Conservation (phyloP, 2,329 filamentous ascomycete species). For the Talaromyces sp. region DNA sequence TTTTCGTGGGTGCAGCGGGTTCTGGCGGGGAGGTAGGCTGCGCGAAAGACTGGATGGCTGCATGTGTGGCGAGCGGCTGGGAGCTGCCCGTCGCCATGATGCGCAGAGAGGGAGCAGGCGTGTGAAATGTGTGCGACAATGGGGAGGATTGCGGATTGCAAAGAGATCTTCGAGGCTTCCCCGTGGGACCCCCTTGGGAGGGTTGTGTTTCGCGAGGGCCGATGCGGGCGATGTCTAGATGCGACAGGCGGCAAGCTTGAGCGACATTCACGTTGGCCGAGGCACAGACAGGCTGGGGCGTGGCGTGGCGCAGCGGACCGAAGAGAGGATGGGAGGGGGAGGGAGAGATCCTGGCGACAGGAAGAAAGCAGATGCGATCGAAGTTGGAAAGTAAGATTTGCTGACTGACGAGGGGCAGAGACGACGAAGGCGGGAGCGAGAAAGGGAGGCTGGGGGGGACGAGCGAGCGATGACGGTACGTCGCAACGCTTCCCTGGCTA, state of each 20-base stretch:
- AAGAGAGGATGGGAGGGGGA: neutral
- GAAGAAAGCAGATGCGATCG: neutral
- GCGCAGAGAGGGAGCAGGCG: neutral
- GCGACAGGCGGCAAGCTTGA: neutral
- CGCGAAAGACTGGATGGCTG: constrained; percentile 26
- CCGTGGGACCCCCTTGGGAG: neutral
- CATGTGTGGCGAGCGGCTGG: constrained; percentile 27
- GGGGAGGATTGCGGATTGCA: neutral
- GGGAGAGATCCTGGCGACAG: no score
- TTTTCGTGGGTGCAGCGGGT: constrained; percentile 72
- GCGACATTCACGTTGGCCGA: neutral
- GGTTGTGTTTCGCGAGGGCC: neutral
- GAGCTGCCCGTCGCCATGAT: constrained; percentile 34
- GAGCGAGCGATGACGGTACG: no score
- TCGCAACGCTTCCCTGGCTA: no score
- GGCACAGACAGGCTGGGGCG: neutral
- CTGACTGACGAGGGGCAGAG: neutral
- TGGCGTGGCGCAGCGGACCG: neutral
- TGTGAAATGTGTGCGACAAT: neutral
- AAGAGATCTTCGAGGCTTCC: neutral
- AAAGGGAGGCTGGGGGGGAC: constrained; percentile 8
- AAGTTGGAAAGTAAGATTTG: neutral
- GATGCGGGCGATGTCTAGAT: neutral
- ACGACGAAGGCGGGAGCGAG: constrained; percentile 1
- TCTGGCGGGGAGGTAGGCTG: constrained; percentile 28